Evolutionary conservation across 257 asterid genomes (phyloP).

Genomic region (Linaria vulgaris): DNA sequence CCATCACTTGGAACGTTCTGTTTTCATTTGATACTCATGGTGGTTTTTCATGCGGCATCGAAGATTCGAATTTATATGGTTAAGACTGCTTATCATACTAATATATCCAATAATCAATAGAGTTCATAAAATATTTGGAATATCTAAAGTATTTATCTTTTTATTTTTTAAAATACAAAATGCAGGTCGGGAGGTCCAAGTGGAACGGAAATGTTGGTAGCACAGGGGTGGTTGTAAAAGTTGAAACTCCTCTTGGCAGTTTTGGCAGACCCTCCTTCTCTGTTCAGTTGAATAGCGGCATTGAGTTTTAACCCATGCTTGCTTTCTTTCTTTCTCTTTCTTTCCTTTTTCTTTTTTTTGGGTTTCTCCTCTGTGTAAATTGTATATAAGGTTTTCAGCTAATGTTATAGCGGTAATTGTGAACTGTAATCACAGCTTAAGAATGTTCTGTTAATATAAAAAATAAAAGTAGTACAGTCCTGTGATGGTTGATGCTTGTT

Average conservation of each 20-base stretch:
- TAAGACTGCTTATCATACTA: too few species aligned
- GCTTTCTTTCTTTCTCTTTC: not conserved
- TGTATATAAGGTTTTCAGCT: conserved; percentile 32
- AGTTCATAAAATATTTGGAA: too few species aligned
- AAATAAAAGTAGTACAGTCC: too few species aligned
- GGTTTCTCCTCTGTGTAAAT: conserved; percentile 16
- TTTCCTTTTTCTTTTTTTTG: not conserved
- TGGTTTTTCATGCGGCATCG: too few species aligned
- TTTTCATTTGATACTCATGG: too few species aligned
- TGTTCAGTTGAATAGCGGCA: conserved; percentile 82
- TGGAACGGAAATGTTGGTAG: conserved; percentile 93
- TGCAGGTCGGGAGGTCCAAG: conserved; percentile 92
- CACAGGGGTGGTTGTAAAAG: conserved; percentile 74
- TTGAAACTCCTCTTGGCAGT: conserved; percentile 78
- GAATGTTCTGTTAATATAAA: too few species aligned
- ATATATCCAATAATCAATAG: not conserved
- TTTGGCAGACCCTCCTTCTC: conserved; percentile 72
- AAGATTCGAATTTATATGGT: too few species aligned
- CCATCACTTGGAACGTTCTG: too few species aligned
- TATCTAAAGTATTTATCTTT: too few species aligned
- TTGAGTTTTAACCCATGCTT: conserved; percentile 54
- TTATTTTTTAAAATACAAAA: not conserved
- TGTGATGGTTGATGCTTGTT: too few species aligned
- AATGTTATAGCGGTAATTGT: not conserved
- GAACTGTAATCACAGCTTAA: too few species aligned